Conservation (phyloP, 2,329 filamentous ascomycete genomes). For the Pyricularia pennisetigena region DNA sequence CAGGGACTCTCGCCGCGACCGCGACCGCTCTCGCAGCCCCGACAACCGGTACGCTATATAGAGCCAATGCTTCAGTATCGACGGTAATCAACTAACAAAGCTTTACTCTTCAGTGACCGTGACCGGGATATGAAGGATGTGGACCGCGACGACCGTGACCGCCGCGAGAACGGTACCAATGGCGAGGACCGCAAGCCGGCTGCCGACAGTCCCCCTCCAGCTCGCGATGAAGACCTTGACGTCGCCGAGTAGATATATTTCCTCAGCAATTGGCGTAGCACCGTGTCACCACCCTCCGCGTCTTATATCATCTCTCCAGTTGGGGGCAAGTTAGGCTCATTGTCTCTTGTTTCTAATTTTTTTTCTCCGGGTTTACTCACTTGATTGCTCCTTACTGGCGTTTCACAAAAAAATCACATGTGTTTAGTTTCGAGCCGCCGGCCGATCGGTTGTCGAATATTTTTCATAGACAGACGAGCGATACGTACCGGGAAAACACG, state of each 20-base stretch:
- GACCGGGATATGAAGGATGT: slow-evolving; percentile 46
- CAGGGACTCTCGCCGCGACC: slow-evolving; percentile 57
- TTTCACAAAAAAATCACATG: slow-evolving; percentile 2
- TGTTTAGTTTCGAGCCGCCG: slow-evolving; percentile 7
- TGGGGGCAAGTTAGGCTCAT: slow-evolving; percentile 2
- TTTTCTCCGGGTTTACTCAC: slow-evolving; percentile 3
- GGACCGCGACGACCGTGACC: slow-evolving; percentile 62
- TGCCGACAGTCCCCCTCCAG: slow-evolving; percentile 69
- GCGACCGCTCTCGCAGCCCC: slow-evolving; percentile 64
- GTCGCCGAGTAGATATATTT: slow-evolving; percentile 60
- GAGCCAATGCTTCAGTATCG: not conserved
- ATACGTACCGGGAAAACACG: slow-evolving; percentile 1
- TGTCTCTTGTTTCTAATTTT: not conserved
- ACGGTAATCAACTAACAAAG: not conserved
- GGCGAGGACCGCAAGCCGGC: slow-evolving; percentile 75
- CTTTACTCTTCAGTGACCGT: slow-evolving; percentile 27
- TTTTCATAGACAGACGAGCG: not conserved
- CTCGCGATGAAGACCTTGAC: slow-evolving; percentile 81
- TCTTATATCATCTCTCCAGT: not conserved
- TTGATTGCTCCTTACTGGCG: slow-evolving; percentile 1
- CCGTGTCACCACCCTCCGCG: no score
- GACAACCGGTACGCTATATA: slow-evolving; percentile 40
- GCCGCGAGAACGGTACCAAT: slow-evolving; percentile 68
- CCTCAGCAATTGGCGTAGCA: not conserved
- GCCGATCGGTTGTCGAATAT: slow-evolving; percentile 4